phyloP scores from a whole-genome alignment of 2,329 filamentous ascomycete genomes.

The Fusarium protoensiforme region DNA sequence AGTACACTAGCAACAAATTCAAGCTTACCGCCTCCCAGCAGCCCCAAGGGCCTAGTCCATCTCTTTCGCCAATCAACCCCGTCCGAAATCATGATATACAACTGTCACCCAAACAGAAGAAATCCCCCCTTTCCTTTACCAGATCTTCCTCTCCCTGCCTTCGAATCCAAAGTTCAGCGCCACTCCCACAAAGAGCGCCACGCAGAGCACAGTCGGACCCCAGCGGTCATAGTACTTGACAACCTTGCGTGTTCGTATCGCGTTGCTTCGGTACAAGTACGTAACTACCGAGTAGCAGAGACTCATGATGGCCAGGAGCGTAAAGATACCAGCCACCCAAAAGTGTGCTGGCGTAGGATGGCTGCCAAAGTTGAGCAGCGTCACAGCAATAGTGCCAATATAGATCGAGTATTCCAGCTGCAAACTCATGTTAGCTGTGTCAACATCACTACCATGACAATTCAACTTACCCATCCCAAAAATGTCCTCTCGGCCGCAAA shows the following conservation, averaged over 20 bases:
- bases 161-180: conserved; percentile 84
- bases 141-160: conserved; percentile 68
- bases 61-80: conserved; percentile 16
- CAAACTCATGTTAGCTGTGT: conserved; percentile 25
- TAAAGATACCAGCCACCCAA: conserved; percentile 80
- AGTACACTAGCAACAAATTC: not conserved
- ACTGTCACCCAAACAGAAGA: conserved; percentile 4
- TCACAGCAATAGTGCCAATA: conserved; percentile 86
- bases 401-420: conserved; percentile 97
- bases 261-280: conserved; percentile 88
- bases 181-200: conserved; percentile 78
- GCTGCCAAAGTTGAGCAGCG: conserved; percentile 82
- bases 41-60: not conserved
- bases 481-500: conserved; percentile 97
- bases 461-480: conserved; percentile 81
- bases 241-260: conserved; percentile 85
- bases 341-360: conserved; percentile 70
- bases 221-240: conserved; percentile 91
- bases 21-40: conserved; percentile 11
- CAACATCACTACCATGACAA: not conserved
- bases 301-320: conserved; percentile 78
- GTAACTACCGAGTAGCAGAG: conserved; percentile 86
- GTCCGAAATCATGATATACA: conserved; percentile 3
- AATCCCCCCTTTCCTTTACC: conserved; percentile 49
- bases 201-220: conserved; percentile 83